Conservation (phyloP, 495 filamentous ascomycete genomes). For the Xanthoparmelia taractica region DNA sequence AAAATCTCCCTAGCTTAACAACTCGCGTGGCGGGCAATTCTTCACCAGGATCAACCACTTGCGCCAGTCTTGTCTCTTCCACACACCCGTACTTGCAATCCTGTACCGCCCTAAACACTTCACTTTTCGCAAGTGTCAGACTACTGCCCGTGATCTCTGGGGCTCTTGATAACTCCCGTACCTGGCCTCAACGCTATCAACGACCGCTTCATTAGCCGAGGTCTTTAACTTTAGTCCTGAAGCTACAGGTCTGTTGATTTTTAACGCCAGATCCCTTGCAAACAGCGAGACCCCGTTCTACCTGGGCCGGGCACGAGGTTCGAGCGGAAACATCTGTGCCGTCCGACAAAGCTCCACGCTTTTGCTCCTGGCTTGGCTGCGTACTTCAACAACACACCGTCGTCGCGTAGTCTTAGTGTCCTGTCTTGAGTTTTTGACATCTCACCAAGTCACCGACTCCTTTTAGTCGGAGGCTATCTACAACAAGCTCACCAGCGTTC, state of each 20-base stretch:
- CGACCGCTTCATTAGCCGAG: slow-evolving; percentile 17
- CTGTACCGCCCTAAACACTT: slow-evolving; percentile 11
- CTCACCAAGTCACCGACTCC: slow-evolving; percentile 15
- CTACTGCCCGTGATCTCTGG: slow-evolving; percentile 16
- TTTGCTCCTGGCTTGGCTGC: slow-evolving; percentile 9
- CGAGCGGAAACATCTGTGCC: slow-evolving; percentile 14
- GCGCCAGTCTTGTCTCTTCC: slow-evolving; percentile 7
- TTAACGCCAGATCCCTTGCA: slow-evolving; percentile 15
- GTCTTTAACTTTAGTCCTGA: slow-evolving; percentile 10
- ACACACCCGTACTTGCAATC: slow-evolving; percentile 2
- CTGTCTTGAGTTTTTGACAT: slow-evolving; percentile 23
- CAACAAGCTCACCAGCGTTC: slow-evolving; percentile 19
- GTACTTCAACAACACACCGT: slow-evolving; percentile 19
- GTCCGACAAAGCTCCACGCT: slow-evolving; percentile 2
- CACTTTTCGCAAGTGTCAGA: slow-evolving; percentile 6
- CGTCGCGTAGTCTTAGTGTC: slow-evolving; percentile 26
- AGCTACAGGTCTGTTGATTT: slow-evolving; percentile 16
- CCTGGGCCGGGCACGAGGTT: slow-evolving; percentile 14
- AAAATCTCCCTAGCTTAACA: slow-evolving; percentile 21
- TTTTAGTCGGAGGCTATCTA: slow-evolving; percentile 25
- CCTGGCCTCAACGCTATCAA: slow-evolving; percentile 18
- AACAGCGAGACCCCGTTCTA: slow-evolving; percentile 11
- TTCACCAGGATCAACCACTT: slow-evolving; percentile 2
- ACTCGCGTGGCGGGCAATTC: slow-evolving; percentile 22
- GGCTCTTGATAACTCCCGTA: slow-evolving; percentile 19